These are phyloP conservation scores for Clonostachys byssicola DNA, from an alignment of 2,329 filamentous ascomycete genomes.

Conservation along the genomic window DNA sequence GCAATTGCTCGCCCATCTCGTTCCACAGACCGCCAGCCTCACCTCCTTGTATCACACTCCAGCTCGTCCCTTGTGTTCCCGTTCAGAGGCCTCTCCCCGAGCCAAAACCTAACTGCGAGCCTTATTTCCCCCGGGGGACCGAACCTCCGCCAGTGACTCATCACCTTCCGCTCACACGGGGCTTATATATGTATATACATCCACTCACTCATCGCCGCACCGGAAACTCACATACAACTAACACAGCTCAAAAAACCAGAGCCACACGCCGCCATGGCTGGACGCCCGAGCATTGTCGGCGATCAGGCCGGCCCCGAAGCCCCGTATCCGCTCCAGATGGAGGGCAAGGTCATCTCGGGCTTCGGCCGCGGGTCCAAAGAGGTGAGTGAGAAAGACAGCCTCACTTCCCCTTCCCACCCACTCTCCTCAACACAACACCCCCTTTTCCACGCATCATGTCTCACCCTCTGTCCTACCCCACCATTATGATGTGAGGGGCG, in stretches of 20 bases:
- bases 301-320: constrained; percentile 66
- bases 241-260: constrained; percentile 13
- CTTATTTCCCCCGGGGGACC: too few species aligned
- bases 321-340: constrained; percentile 80
- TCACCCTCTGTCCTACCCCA: background rate
- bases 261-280: background rate
- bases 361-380: constrained; percentile 94
- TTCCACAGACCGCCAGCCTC: too few species aligned
- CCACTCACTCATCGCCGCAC: background rate
- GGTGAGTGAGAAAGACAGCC: constrained; percentile 36
- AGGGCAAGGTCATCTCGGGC: constrained; percentile 84
- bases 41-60: too few species aligned
- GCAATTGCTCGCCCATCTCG: too few species aligned
- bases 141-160: too few species aligned
- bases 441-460: background rate
- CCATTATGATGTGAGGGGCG: too few species aligned
- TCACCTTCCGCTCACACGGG: too few species aligned
- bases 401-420: background rate
- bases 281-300: constrained; percentile 68
- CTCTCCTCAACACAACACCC: background rate
- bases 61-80: too few species aligned
- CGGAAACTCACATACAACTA: background rate
- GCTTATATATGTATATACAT: background rate
- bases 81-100: too few species aligned
- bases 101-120: too few species aligned